phyloP scores from a whole-genome alignment of 805 yeast genomes.

The Yarrowia sp. region DNA sequence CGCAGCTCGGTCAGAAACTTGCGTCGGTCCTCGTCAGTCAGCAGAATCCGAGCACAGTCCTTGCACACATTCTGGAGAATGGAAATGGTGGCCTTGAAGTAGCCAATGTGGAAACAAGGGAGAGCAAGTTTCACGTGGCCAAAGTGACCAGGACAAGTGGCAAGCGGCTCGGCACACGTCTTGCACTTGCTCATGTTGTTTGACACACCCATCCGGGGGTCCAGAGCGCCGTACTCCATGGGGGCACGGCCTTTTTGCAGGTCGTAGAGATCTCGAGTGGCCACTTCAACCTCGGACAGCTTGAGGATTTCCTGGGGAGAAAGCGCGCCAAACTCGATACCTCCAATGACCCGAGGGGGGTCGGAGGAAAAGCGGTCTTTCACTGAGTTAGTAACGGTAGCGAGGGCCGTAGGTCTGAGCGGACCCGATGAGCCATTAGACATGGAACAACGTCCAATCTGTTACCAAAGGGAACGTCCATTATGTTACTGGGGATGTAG shows the following conservation, averaged over 20 bases:
- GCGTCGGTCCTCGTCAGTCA: slow-evolving; percentile 75
- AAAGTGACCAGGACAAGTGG: slow-evolving; percentile 97
- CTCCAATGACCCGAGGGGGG: slow-evolving; percentile 89
- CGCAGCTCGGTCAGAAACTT: slow-evolving; percentile 78
- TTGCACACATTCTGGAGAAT: slow-evolving; percentile 92
- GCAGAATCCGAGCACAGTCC: slow-evolving; percentile 76
- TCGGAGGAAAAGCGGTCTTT: slow-evolving; percentile 63
- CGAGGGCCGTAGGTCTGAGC: neutral
- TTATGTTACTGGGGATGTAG: too few species aligned
- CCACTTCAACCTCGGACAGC: slow-evolving; percentile 92
- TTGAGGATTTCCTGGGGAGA: slow-evolving; percentile 89
- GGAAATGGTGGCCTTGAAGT: slow-evolving; percentile 87
- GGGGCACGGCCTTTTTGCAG: slow-evolving; percentile 88
- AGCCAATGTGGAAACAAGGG: slow-evolving; percentile 98
- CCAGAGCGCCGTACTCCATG: slow-evolving; percentile 84
- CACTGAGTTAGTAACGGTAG: slow-evolving; percentile 44
- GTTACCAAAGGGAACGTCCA: too few species aligned
- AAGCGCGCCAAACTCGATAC: slow-evolving; percentile 91
- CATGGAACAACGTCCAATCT: too few species aligned
- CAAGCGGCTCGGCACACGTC: slow-evolving; percentile 90
- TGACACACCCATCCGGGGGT: slow-evolving; percentile 92
- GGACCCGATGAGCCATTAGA: neutral
- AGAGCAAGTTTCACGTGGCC: slow-evolving; percentile 92
- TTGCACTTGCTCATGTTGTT: slow-evolving; percentile 83
- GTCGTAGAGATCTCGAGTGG: slow-evolving; percentile 90